Conservation (phyloP, 306 rosid species). For the Acacia confusa region DNA sequence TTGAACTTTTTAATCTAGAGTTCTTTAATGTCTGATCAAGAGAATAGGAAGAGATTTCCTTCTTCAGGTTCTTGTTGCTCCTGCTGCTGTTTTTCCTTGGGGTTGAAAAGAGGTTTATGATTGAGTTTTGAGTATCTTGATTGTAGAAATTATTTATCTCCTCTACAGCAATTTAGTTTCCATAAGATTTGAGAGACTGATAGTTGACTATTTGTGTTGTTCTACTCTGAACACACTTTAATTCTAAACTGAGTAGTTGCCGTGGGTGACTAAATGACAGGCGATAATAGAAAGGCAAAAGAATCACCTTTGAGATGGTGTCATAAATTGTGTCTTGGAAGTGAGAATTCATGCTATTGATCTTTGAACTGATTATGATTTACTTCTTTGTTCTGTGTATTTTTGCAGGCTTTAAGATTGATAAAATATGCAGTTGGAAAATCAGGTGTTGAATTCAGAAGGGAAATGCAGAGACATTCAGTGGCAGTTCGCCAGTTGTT, state of each 20-base stretch:
- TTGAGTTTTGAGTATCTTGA: not conserved
- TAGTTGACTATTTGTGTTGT: not conserved
- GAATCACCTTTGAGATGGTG: not conserved
- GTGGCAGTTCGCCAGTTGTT: slow-evolving; percentile 81
- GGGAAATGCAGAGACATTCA: slow-evolving; percentile 97
- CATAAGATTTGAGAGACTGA: slow-evolving; percentile 10
- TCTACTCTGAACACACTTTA: not conserved
- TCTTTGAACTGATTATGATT: slow-evolving; percentile 2
- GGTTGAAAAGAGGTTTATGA: not conserved
- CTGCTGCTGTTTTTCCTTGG: not conserved
- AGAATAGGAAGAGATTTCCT: not conserved
- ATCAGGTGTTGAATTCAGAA: slow-evolving; percentile 95
- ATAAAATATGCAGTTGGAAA: slow-evolving; percentile 85
- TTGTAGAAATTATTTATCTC: not conserved
- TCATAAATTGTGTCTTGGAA: not conserved
- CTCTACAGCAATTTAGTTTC: not conserved
- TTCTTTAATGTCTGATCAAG: not conserved
- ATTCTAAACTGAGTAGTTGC: not conserved
- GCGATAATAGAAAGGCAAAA: not conserved
- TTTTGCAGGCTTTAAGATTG: slow-evolving; percentile 83
- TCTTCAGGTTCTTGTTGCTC: not conserved
- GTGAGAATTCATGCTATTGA: not conserved
- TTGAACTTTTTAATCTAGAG: not conserved
- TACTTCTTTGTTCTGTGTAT: slow-evolving; percentile 10
- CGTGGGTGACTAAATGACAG: not conserved